Evolutionary conservation across 805 yeast species (phyloP), one percentile per base, ranked within the genome.

Genomic region (Starmerella sp.): DNA sequence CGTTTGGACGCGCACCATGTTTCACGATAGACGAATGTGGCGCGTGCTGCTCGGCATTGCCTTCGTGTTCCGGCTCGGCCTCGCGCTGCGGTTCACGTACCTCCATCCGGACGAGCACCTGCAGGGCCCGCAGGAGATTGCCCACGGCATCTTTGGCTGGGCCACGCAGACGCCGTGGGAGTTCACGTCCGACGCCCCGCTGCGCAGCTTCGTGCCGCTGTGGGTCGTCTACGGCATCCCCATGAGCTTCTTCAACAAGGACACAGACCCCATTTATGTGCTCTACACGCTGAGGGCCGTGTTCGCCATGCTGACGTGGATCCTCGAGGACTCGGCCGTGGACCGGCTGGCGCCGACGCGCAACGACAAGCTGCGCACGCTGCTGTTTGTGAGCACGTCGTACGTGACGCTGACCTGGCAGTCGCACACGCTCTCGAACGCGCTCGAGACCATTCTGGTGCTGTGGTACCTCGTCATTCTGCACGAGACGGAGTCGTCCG

Each of bases 81-180:
- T 87, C 46, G 81, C 85, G 0, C 66, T 85, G 1, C 80, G 84
- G 54, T 76, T 84, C 34, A 86, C 96, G 0, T 93, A 95, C 66
- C 82, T 93, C 48, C 99, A 95, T 62, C 99, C 99, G 0, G 99
- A 93, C 73, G 99, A 93, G 71, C 96, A 90, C 67, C 86, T 87
- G 67, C 99, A 95, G 67, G 79, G 83, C n/a, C 77, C 95, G 48
- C 95, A 89, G 66, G 83, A 84, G 0, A 64, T 91, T 29, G 74
- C 82, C 11, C 65, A 65, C 37, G 67, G 63, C 30, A 61, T 77
- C 30, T 73, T 69, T 57, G 74, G 73, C 11, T 81, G 66, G 76
- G 72, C 66, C 55, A 68, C 73, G 31, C 73, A 69, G 66, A 63
- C 76, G 0, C 90, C 97, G 0, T 91, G 98, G 98, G 98, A 91